phyloP scores from a whole-genome alignment of 169 alveolate species.

The Cystoisospora suis region DNA sequence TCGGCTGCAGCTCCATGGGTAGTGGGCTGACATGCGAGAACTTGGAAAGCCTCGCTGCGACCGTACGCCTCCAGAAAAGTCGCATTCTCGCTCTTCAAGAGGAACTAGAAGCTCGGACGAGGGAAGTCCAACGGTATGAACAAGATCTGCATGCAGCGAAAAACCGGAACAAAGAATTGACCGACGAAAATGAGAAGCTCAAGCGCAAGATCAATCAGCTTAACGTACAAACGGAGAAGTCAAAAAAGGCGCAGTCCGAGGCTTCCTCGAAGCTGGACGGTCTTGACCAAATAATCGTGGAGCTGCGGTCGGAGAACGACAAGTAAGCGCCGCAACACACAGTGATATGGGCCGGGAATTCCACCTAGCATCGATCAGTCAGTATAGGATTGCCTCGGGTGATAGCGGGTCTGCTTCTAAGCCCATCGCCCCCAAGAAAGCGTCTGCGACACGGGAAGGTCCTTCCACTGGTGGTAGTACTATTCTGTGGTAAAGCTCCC shows the following conservation, averaged over 20 bases:
- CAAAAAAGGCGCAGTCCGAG: neutral
- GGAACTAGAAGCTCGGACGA: neutral
- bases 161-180: neutral
- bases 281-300: neutral
- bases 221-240: neutral
- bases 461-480: no score
- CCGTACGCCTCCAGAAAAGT: neutral
- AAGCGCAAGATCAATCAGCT: slow-evolving; percentile 2
- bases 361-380: no score
- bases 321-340: no score
- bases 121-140: neutral
- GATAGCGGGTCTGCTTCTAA: no score
- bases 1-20: slow-evolving; percentile 2
- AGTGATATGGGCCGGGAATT: no score
- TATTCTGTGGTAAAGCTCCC: no score
- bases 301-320: neutral
- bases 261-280: neutral
- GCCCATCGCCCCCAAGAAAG: no score
- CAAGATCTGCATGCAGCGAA: neutral
- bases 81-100: neutral
- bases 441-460: no score
- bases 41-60: neutral
- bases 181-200: slow-evolving; percentile 17
- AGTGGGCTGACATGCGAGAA: neutral
- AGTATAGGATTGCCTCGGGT: no score